Evolutionary conservation across 768 basidiomycete species (phyloP), one percentile per base, ranked within the genome.

Genomic region (Podaxis sp.): DNA sequence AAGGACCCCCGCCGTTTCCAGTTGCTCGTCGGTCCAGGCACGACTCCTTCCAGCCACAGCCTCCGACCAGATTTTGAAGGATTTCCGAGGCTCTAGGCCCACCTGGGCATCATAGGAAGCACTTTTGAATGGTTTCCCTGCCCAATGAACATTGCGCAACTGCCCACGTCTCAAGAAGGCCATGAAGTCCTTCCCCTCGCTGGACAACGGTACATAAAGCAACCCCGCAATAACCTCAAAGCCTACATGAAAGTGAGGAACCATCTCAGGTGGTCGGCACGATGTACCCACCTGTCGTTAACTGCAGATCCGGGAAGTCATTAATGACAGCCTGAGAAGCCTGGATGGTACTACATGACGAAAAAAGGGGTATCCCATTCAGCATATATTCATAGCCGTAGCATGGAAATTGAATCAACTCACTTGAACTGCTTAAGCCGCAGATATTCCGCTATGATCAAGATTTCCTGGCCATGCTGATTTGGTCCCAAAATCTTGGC

Each of bases 41-140:
- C 89, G 78, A 66, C 83, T 87, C 60, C 86, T 78, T 4, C 90
- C 90, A 6, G 84, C 80, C 13, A 93, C 84, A 0, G 78, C 84
- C 73, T 93, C 89, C 0, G 86, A 85, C 91, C 91, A 95, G 4
- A 81, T 81, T 74, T 87, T 89, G 79, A 94, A 94, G 1, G 88
- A 90, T 59, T 81, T 85, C n/a, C 91, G 80, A 0, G 91, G 91
- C 71, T 93, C 90, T 7, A 95, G 77, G 38, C 69, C 67, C 11
- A 65, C 67, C 37, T 68, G 56, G 52, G 46, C 70, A 71, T 8
- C 33, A 8, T 51, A 54, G 12, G 70, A 65, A 6, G 71, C 78
- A 41, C 79, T 70, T 49, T 77, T 81, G 74, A 82, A 81, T 0
- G 91, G 90, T 64, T 85, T 86, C 0, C 92, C 93, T 0, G 91